Evolutionary conservation across 192 early-diverging fungal species (phyloP), one percentile per base, ranked within the genome.

Genomic region (Entomortierella beljakovae): DNA sequence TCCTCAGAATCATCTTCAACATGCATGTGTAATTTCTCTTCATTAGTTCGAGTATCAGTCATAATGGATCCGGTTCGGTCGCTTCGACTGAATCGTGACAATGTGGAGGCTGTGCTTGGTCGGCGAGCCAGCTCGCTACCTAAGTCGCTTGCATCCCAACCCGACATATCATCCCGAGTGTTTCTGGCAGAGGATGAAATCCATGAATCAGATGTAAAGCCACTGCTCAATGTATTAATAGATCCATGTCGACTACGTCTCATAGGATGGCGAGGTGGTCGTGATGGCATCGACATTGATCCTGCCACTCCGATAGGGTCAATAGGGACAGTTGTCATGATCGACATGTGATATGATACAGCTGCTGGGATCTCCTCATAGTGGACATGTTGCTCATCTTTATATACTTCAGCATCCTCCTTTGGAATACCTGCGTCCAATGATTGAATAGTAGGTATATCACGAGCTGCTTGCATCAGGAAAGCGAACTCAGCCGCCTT

Each of bases 191-290:
- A 79, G 26, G 42, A 52, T 4, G 75, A 70, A 22, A 52, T 48
- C 75, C 75, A 79, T n/a, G 75, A 70, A 18, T 79, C 75, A 4
- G 59, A 50, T 13, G 75, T 79, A 32, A 79, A 48, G 31, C 70
- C 75, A 18, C 66, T 69, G 40, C 67, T 79, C 22, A 79, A 31
- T 6, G 63, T 65, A 11, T 40, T 38, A 37, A 79, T 64, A 1
- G 75, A 79, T 26, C 67, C 75, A 2, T 64, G 67, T 22, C 75
- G 75, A 31, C 75, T 79, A 46, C 55, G 61, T 20, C 75, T 54
- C 75, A 79, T 79, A 26, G 75, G 75, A 33, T 79, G 67, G 10
- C 75, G 66, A 29, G 67, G 67, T 31, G 75, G 73, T 2, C 73
- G 58, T 0, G 73, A 77, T 10, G 73, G 73, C 3, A 61, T 42